Evolutionary conservation across 2,329 filamentous ascomycete species (phyloP).

Genomic region (Aspergillus nomiae): DNA sequence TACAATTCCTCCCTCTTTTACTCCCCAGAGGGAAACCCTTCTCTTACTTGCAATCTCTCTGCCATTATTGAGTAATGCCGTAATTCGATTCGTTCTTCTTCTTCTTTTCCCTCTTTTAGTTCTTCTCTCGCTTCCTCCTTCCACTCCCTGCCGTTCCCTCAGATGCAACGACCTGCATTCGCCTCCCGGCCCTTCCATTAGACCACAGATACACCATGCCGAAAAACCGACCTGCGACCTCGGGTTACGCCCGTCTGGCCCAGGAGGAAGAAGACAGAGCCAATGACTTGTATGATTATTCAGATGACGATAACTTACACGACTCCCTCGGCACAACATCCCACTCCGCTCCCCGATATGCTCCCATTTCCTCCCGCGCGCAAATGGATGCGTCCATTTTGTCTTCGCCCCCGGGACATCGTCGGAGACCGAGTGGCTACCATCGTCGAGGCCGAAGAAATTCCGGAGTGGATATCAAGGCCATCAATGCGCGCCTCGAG

Average conservation of each 20-base stretch:
- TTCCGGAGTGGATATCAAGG: slow-evolving; percentile 92
- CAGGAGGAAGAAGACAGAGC: slow-evolving; percentile 68
- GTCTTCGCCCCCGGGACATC: slow-evolving; percentile 41
- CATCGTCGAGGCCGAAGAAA: slow-evolving; percentile 66
- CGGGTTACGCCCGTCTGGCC: slow-evolving; percentile 81
- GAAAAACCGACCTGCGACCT: slow-evolving; percentile 69
- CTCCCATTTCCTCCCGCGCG: slow-evolving; percentile 54
- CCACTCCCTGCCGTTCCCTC: slow-evolving; percentile 7
- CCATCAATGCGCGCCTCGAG: slow-evolving; percentile 93
- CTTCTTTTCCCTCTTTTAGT: slow-evolving; percentile 11
- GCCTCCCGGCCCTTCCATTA: slow-evolving; percentile 14
- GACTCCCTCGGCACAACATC: slow-evolving; percentile 58
- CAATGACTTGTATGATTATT: slow-evolving; percentile 61
- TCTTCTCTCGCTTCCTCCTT: slow-evolving; percentile 10
- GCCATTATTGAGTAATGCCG: slow-evolving; percentile 16
- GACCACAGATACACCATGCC: slow-evolving; percentile 57
- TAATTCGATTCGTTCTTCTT: slow-evolving; percentile 14
- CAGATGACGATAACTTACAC: slow-evolving; percentile 67
- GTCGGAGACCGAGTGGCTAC: slow-evolving; percentile 52
- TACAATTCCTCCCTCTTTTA: neutral
- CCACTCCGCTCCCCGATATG: slow-evolving; percentile 62
- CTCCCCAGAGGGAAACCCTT: neutral
- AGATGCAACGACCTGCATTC: slow-evolving; percentile 11
- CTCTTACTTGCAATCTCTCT: neutral
- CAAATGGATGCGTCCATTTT: slow-evolving; percentile 53